phyloP scores from a whole-genome alignment of 1,284 basidiomycete species.

The Fomitopsis betulina region DNA sequence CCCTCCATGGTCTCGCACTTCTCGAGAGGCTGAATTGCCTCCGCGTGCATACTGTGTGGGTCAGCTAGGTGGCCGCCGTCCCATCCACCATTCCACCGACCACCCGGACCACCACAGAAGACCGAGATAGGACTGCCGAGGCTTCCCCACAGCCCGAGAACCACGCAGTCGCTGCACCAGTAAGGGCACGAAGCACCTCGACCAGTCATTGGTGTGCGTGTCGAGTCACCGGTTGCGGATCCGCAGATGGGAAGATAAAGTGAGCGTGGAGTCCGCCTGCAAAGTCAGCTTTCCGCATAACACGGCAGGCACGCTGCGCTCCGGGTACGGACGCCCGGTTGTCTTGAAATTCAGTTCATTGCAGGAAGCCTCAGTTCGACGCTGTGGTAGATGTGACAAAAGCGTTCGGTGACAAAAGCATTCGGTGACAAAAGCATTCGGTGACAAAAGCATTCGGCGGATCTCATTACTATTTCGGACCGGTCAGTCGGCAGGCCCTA shows the following conservation, averaged over 20 bases:
- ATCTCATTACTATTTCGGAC: too few species aligned
- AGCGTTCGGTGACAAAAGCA: too few species aligned
- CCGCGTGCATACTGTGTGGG: too few species aligned
- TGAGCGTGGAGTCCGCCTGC: neutral
- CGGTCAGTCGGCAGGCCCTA: too few species aligned
- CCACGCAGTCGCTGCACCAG: neutral
- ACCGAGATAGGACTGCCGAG: neutral
- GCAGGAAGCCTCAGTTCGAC: too few species aligned
- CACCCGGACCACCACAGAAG: neutral
- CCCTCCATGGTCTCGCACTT: neutral
- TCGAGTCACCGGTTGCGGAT: neutral
- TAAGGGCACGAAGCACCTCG: neutral
- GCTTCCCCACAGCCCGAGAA: neutral
- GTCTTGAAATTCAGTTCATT: too few species aligned
- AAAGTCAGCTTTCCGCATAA: neutral
- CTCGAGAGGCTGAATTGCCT: too few species aligned
- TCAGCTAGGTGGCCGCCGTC: neutral
- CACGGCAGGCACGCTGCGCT: neutral
- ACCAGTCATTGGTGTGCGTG: neutral
- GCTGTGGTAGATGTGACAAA: too few species aligned
- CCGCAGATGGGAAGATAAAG: neutral
- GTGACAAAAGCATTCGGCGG: too few species aligned
- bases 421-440: too few species aligned
- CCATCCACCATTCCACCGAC: neutral
- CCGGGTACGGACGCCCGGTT: too few species aligned